Conservation (phyloP, 2,329 filamentous ascomycete genomes). For the Dendrostoma leiphaemia region DNA sequence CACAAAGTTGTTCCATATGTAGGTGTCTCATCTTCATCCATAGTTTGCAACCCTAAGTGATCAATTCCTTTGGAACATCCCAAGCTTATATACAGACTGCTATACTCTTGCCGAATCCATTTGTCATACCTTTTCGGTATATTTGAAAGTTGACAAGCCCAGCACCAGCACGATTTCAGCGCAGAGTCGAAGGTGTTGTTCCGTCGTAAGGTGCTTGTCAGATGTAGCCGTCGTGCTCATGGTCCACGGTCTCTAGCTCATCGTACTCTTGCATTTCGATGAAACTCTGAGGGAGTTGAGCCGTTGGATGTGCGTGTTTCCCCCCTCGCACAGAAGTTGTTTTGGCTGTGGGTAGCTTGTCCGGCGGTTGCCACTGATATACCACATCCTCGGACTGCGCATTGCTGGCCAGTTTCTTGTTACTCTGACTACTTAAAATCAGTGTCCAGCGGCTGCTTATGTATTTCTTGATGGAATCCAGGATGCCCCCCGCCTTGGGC, state of each 20-base stretch:
- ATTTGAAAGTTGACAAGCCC: neutral
- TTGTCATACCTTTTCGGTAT: neutral
- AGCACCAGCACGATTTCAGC: neutral
- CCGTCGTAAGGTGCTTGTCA: neutral
- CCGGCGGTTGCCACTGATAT: neutral
- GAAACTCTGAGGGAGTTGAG: neutral
- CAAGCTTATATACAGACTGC: too few species aligned
- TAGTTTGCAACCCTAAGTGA: too few species aligned
- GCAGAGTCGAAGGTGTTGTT: neutral
- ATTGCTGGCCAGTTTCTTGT: neutral
- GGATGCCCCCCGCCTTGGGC: neutral
- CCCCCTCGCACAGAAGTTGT: neutral
- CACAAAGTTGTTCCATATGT: too few species aligned
- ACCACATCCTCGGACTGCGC: neutral
- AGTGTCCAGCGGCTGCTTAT: neutral
- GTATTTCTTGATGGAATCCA: neutral
- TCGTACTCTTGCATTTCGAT: neutral
- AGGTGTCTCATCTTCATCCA: too few species aligned
- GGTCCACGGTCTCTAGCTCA: neutral
- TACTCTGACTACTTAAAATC: neutral
- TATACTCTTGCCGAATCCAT: neutral
- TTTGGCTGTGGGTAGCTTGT: neutral
- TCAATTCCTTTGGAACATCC: too few species aligned
- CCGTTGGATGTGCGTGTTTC: neutral
- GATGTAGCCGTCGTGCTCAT: neutral